These are phyloP conservation scores for Calonectria multiphialidica DNA, from an alignment of 2,329 filamentous ascomycete genomes.

Conservation along the genomic window DNA sequence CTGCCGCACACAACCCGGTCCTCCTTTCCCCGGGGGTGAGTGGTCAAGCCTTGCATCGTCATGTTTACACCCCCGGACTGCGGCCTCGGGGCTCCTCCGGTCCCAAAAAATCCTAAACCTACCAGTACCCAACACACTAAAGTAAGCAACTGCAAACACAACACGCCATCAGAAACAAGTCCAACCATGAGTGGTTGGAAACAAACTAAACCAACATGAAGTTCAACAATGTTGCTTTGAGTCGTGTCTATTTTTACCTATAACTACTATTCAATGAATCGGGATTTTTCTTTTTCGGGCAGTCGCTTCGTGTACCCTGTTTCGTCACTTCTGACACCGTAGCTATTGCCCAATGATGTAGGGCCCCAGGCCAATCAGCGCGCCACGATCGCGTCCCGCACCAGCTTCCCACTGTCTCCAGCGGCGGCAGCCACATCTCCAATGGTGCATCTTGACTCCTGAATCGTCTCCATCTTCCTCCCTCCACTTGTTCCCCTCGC, in stretches of 20 bases:
- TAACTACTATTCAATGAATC: too few species aligned
- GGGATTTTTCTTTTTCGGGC: too few species aligned
- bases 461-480: constrained; percentile 8
- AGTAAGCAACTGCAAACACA: too few species aligned
- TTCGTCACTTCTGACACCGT: constrained; percentile 2
- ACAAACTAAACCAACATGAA: too few species aligned
- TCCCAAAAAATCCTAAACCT: not conserved
- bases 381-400: constrained; percentile 10
- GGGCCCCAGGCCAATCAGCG: constrained; percentile 34
- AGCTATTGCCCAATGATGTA: constrained; percentile 1
- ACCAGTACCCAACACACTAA: not conserved
- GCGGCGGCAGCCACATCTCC: constrained; percentile 37
- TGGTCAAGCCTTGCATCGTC: not conserved
- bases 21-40: not conserved
- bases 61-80: not conserved
- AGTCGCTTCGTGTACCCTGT: not conserved
- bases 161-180: too few species aligned
- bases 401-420: constrained; percentile 25
- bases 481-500: constrained; percentile 9
- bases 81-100: constrained; percentile 18
- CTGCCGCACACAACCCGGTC: not conserved
- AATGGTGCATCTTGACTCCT: constrained; percentile 23
- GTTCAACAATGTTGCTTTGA: too few species aligned
- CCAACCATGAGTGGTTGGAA: too few species aligned
- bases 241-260: too few species aligned